Conservation (phyloP, 2,329 filamentous ascomycete genomes). For the Cladosporium austrohemisphaericum region DNA sequence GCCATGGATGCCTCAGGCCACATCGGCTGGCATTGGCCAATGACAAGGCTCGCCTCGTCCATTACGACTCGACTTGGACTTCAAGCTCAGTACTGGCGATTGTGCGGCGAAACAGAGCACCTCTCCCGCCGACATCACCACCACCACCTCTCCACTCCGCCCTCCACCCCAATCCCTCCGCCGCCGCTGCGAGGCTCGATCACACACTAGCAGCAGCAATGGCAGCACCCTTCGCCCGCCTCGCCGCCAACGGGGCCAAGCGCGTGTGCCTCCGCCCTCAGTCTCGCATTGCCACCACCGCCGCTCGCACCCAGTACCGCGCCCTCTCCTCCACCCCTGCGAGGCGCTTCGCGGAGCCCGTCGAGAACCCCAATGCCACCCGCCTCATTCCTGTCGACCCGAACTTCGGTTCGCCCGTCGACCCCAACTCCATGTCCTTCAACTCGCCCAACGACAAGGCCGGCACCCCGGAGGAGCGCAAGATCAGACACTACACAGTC, state of each 20-base stretch:
- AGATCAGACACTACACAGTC: constrained; percentile 98
- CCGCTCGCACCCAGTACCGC: constrained; percentile 42
- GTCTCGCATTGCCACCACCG: constrained; percentile 36
- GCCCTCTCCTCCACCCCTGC: constrained; percentile 63
- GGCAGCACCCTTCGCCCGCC: constrained; percentile 67
- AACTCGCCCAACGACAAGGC: constrained; percentile 45
- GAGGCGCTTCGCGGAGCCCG: constrained; percentile 60
- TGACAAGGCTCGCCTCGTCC: too few species aligned
- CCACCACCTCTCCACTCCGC: constrained; percentile 20
- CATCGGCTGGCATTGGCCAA: too few species aligned
- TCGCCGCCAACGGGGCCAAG: constrained; percentile 65
- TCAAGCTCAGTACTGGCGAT: neutral
- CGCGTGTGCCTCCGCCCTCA: constrained; percentile 60
- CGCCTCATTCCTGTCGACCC: constrained; percentile 63
- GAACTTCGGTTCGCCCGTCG: constrained; percentile 54
- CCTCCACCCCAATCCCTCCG: neutral
- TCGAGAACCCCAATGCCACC: constrained; percentile 50
- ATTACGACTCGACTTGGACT: constrained; percentile 5
- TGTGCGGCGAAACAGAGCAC: constrained; percentile 13
- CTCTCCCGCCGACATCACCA: constrained; percentile 11
- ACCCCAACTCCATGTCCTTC: constrained; percentile 43
- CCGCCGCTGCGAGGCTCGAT: constrained; percentile 5
- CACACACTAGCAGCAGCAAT: constrained; percentile 51
- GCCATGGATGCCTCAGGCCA: too few species aligned
- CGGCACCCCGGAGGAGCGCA: constrained; percentile 59